Conservation (phyloP, 768 basidiomycete genomes). For the Bullera alba region DNA sequence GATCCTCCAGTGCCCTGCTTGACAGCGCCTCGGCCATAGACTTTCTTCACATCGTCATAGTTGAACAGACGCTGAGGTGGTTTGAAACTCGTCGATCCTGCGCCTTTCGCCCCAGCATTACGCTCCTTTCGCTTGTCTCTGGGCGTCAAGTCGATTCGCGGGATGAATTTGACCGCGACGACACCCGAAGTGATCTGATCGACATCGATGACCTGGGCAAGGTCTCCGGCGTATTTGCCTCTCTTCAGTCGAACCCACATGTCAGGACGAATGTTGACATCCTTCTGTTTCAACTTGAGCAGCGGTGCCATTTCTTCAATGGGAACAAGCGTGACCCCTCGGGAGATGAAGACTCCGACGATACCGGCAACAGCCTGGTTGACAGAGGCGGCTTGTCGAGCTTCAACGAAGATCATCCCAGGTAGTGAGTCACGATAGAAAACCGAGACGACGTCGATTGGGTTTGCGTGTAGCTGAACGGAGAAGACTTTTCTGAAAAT, state of each 20-base stretch:
- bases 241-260: conserved; percentile 93
- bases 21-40: conserved; percentile 71
- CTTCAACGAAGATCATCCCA: conserved; percentile 96
- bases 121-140: conserved; percentile 78
- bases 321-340: conserved; percentile 76
- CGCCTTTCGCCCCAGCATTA: conserved; percentile 46
- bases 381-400: conserved; percentile 78
- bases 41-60: conserved; percentile 68
- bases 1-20: conserved; percentile 52
- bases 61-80: conserved; percentile 91
- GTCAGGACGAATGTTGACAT: conserved; percentile 70
- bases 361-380: conserved; percentile 77
- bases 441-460: conserved; percentile 81
- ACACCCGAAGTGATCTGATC: conserved; percentile 82
- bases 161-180: conserved; percentile 85
- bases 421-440: conserved; percentile 93
- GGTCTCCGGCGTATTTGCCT: conserved; percentile 87
- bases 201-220: conserved; percentile 91
- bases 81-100: conserved; percentile 50
- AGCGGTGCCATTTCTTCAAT: conserved; percentile 93
- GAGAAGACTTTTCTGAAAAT: conserved; percentile 90
- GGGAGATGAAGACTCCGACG: conserved; percentile 75
- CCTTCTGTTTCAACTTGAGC: conserved; percentile 91
- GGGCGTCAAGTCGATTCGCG: conserved; percentile 94
- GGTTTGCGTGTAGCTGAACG: conserved; percentile 66